Evolutionary conservation across 2,329 filamentous ascomycete genomes (phyloP), one percentile per base, ranked within the genome.

Genomic region (Colletotrichum paranaense): DNA sequence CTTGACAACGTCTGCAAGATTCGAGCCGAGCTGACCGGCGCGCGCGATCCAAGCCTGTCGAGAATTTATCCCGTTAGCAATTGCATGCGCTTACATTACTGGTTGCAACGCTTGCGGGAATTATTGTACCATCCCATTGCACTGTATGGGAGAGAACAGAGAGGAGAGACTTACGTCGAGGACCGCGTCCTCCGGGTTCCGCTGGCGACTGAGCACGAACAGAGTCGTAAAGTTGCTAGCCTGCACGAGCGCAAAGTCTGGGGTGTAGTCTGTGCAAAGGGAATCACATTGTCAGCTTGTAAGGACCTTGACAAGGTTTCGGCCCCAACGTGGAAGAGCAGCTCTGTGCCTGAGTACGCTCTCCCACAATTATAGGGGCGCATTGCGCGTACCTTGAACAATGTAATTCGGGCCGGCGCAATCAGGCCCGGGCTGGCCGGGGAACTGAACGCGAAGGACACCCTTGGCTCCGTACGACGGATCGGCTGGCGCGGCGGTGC

Each of bases 401-500:
- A 80, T 79, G 74, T 81, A 81, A 70, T 81, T 81, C n/a, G 80
- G 80, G 0, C 80, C 80, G 16, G 78, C 74, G 73, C 80, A 81
- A 11, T 75, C 73, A 6, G 78, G 77, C 0, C 76, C 74, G 3
- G 78, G 78, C 77, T 80, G 76, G 11, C 76, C 76, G 19, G 79
- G 79, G 69, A 81, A 81, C 65, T 80, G 78, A 5, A 81, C 80
- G 14, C 78, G 77, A 53, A 81, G 78, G 9, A 77, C 79, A 8
- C 79, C 80, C 19, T 75, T 74, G 49, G 77, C 76, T 2, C 80
- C 80, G 69, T 81, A 81, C 2, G 75, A 66, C 2, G 78, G 73
- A 26, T 76, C 76, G 16, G 79, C 80, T 1, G 80, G 78, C 16
- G 77, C 67, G 5, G 79, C 80, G 19, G 75, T 74, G 52, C 80